These are phyloP conservation scores for Cercis canadensis DNA, from an alignment of 306 rosid species.

Conservation along the genomic window DNA sequence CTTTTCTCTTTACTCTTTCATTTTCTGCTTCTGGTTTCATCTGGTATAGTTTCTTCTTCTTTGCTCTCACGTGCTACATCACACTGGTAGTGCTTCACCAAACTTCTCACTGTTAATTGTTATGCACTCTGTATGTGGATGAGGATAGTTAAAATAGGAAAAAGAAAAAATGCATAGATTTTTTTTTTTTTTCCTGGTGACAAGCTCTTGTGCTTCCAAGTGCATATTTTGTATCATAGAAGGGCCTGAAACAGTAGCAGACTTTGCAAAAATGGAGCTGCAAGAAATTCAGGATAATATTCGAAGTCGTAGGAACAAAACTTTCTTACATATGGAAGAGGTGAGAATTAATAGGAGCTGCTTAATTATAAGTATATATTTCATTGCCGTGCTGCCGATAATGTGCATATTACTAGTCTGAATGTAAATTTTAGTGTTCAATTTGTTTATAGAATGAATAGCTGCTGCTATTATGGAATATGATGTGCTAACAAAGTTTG, in stretches of 20 bases:
- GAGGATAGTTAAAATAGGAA: too few relatives aligned
- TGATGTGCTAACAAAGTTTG: too few relatives aligned
- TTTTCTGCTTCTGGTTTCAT: not conserved
- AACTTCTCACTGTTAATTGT: conserved; percentile 1
- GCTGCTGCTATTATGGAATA: too few relatives aligned
- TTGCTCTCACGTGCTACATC: too few relatives aligned
- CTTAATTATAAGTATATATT: not conserved
- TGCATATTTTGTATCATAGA: conserved; percentile 92
- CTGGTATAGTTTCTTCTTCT: not conserved
- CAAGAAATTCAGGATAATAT: conserved; percentile 90
- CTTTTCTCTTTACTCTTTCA: too few relatives aligned
- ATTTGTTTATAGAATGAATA: too few relatives aligned
- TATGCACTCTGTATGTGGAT: not conserved
- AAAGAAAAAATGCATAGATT: too few relatives aligned
- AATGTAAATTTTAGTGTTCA: too few relatives aligned
- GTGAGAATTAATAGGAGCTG: conserved; percentile 39
- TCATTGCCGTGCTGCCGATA: too few relatives aligned
- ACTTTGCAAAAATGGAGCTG: conserved; percentile 84
- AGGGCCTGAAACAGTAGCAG: conserved; percentile 91
- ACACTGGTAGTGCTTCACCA: too few relatives aligned
- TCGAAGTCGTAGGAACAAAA: conserved; percentile 92
- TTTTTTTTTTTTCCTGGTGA: too few relatives aligned
- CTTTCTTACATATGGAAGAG: conserved; percentile 97
- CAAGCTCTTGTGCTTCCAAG: not conserved
- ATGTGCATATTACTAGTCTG: too few relatives aligned